Evolutionary conservation across 306 rosid genomes (phyloP), one percentile per base, ranked within the genome.

Genomic region (Canavalia gladiata): DNA sequence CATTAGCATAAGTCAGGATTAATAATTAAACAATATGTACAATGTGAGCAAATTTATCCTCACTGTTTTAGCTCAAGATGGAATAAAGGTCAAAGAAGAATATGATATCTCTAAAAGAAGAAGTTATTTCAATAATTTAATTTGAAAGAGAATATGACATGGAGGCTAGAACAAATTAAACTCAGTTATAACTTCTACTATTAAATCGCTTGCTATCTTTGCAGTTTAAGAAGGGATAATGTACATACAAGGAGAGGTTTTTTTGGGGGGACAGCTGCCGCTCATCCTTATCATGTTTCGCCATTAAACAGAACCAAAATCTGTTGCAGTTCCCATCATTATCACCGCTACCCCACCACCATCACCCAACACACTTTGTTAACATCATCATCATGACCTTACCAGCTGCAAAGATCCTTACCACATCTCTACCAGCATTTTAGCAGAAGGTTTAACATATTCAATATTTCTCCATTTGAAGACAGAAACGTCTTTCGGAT

Each of bases 1-100:
- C 52, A 41, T 3, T 39, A 39, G 39, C 11, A 0, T 69, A 4
- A 30, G 29, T 69, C 8, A 29, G 5, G 5, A 30, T 5, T 28
- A 6, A 69, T 49, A 33, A 50, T 31, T 70, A 12, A 13, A 70
- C 28, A 49, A 68, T 13, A 69, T 5, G 42, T 68, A 10, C 55
- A 31, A 70, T 12, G 13, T 25, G 30, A 28, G 62, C 33, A 30
- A 34, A 73, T 55, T 54, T 55, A 57, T 55, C 52, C 52, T 54
- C 25, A 28, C 7, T 0, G 11, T 25, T 55, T 55, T 39, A 25
- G 62, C 41, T 31, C 41, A 8, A 30, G 30, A 29, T 59, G 41
- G 18, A 62, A 62, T 8, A 62, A 25, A 72, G 59, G 39, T 4
- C 65, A 31, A 54, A 7, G 13, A 72, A 54, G 63, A 72, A 68